These are phyloP conservation scores for Stagonosporopsis vannaccii DNA, from an alignment of 2,329 filamentous ascomycete species.

Conservation along the genomic window DNA sequence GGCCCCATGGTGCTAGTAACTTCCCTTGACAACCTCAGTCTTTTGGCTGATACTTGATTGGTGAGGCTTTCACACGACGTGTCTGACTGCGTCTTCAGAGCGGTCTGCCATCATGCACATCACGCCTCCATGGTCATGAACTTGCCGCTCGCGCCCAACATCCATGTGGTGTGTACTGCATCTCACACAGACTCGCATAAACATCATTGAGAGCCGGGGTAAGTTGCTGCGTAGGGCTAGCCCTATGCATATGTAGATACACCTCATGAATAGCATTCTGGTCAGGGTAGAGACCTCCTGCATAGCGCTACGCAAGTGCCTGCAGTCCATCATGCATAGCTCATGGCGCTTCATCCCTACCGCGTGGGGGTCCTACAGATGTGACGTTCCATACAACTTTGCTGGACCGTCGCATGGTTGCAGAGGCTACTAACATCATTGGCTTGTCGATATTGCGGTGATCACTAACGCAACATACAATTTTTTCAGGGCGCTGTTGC, in stretches of 20 bases:
- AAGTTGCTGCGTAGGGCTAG: slow-evolving; percentile 1
- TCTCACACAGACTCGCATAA: background rate
- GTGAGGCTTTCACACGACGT: background rate
- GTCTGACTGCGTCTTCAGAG: slow-evolving; percentile 4
- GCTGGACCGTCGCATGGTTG: background rate
- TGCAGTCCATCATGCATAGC: background rate
- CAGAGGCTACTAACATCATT: background rate
- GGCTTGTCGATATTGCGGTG: background rate
- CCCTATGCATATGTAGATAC: background rate
- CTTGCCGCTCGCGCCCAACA: background rate
- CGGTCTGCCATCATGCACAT: background rate
- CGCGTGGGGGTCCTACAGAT: background rate
- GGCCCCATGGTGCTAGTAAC: slow-evolving; percentile 31
- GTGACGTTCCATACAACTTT: background rate
- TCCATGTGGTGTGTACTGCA: background rate
- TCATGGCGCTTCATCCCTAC: background rate
- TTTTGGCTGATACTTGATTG: slow-evolving; percentile 16
- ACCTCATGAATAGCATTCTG: too few species aligned
- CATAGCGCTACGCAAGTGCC: background rate
- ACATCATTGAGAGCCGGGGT: background rate
- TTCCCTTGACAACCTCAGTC: slow-evolving; percentile 9
- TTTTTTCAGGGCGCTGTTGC: too few species aligned
- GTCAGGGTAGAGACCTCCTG: background rate
- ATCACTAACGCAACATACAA: background rate
- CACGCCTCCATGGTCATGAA: background rate